phyloP scores from a whole-genome alignment of 805 yeast genomes.

The Candida stauntonica region DNA sequence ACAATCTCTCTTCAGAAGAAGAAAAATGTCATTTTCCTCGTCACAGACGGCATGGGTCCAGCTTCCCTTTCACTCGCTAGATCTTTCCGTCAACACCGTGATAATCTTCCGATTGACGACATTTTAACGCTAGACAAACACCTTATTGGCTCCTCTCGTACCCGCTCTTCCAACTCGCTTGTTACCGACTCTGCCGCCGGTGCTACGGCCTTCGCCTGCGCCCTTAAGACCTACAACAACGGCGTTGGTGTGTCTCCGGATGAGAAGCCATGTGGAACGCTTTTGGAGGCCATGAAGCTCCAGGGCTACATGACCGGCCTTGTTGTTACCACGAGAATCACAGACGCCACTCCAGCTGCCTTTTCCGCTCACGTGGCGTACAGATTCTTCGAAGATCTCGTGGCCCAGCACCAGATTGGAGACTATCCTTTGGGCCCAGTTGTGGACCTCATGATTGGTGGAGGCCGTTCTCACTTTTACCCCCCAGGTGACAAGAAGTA shows the following conservation, averaged over 20 bases:
- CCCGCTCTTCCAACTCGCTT: conserved; percentile 70
- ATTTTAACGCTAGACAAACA: conserved; percentile 60
- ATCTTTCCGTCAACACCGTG: conserved; percentile 62
- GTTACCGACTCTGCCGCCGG: conserved; percentile 97
- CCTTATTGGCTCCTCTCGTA: conserved; percentile 79
- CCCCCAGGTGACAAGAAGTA: conserved; percentile 37
- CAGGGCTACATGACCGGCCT: conserved; percentile 81
- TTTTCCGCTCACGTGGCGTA: conserved; percentile 76
- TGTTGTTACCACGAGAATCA: conserved; percentile 87
- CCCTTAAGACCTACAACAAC: conserved; percentile 77
- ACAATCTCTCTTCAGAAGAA: conserved; percentile 29
- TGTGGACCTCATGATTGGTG: conserved; percentile 86
- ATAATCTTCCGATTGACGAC: conserved; percentile 49
- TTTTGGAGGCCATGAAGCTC: conserved; percentile 81
- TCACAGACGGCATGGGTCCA: conserved; percentile 96
- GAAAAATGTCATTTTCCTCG: conserved; percentile 80
- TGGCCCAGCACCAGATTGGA: conserved; percentile 86
- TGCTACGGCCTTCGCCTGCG: conserved; percentile 91
- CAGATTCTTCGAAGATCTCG: conserved; percentile 75
- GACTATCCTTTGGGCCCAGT: conserved; percentile 70
- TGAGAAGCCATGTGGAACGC: conserved; percentile 76
- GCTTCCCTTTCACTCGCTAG: conserved; percentile 79
- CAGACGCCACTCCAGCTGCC: conserved; percentile 95
- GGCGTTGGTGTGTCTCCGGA: conserved; percentile 82
- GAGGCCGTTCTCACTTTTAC: conserved; percentile 82